phyloP scores from a whole-genome alignment of 495 filamentous ascomycete genomes.

The Penicillium taxi region DNA sequence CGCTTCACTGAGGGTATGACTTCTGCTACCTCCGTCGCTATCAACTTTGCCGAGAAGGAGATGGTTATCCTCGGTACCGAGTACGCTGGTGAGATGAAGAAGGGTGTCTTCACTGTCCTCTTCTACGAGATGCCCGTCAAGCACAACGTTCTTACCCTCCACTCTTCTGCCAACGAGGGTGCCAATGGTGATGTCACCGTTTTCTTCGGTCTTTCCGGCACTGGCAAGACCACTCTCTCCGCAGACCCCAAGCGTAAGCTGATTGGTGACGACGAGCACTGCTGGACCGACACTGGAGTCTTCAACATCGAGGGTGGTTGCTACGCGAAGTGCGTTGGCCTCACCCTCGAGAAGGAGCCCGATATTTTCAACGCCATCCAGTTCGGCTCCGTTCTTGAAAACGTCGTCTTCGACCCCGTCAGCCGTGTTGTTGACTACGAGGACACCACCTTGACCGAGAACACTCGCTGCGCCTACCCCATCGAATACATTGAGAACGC shows the following conservation, averaged over 20 bases:
- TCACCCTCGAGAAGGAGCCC: conserved; percentile 97
- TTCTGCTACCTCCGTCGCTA: conserved; percentile 77
- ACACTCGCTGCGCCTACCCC: conserved; percentile 96
- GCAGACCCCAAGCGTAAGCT: conserved; percentile 92
- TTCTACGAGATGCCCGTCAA: conserved; percentile 99
- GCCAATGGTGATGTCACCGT: conserved; percentile 86
- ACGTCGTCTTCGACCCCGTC: conserved; percentile 91
- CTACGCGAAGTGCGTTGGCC: conserved; percentile 98
- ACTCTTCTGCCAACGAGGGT: conserved; percentile 90
- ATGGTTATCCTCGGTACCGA: conserved; percentile 99
- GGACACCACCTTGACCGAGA: conserved; percentile 89
- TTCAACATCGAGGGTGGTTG: conserved; percentile 99
- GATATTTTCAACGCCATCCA: conserved; percentile 96
- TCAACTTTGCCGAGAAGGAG: conserved; percentile 86
- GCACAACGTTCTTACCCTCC: conserved; percentile 96
- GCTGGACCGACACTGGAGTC: conserved; percentile 92
- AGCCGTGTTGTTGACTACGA: conserved; percentile 92
- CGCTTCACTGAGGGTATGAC: conserved; percentile 98
- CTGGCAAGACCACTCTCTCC: conserved; percentile 96
- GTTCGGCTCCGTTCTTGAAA: conserved; percentile 96
- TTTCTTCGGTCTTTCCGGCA: conserved; percentile 98
- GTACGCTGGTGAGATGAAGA: conserved; percentile 99
- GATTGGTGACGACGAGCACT: conserved; percentile 99
- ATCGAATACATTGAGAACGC: conserved; percentile 99
- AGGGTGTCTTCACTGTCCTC: conserved; percentile 97